These are phyloP conservation scores for Ophiorrhiza pumila DNA, from an alignment of 257 asterid species.

Conservation along the genomic window DNA sequence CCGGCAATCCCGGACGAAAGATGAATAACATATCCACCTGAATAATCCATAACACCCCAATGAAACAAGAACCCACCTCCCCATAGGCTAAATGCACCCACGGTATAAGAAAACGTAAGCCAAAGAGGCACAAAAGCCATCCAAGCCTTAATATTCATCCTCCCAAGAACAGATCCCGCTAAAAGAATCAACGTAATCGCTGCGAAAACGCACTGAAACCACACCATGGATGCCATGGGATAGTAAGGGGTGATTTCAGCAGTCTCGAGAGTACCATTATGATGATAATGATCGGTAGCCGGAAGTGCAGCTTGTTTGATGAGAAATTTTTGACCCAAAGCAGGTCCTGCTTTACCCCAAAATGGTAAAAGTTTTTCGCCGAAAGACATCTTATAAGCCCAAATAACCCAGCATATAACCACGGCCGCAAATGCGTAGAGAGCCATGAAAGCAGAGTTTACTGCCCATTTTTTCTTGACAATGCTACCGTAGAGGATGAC, in stretches of 20 bases:
- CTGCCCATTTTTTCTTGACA: constrained; percentile 63
- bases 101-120: constrained; percentile 58
- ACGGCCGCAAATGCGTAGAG: constrained; percentile 65
- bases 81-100: constrained; percentile 69
- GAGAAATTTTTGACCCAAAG: constrained; percentile 45
- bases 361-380: constrained; percentile 56
- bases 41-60: constrained; percentile 64
- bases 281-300: constrained; percentile 33
- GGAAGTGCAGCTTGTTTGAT: constrained; percentile 48
- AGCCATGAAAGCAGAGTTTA: constrained; percentile 65
- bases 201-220: constrained; percentile 66
- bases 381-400: constrained; percentile 63
- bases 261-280: constrained; percentile 44
- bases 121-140: constrained; percentile 70
- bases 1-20: constrained; percentile 71
- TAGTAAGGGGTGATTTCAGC: constrained; percentile 35
- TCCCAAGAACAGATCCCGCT: constrained; percentile 57
- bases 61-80: constrained; percentile 63
- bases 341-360: constrained; percentile 62
- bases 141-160: constrained; percentile 68
- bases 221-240: constrained; percentile 65
- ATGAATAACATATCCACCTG: constrained; percentile 67
- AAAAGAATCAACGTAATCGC: constrained; percentile 40
- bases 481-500: constrained; percentile 61
- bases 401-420: constrained; percentile 51